Conservation (phyloP, 768 basidiomycete genomes). For the Boletus vermiculosoides region DNA sequence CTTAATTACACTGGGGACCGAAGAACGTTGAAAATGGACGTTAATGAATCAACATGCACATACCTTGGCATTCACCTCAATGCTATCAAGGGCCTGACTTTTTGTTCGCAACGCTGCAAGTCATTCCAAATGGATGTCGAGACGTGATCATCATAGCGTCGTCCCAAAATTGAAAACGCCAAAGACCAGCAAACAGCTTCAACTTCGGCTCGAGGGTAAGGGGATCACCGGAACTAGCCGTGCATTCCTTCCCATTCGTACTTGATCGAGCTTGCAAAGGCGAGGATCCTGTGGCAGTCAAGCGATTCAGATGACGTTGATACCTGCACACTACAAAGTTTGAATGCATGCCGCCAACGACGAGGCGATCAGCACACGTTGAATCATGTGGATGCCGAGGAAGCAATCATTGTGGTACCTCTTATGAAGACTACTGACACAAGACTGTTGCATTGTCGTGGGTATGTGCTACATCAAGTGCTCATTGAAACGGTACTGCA, state of each 20-base stretch:
- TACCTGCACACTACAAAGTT: background rate
- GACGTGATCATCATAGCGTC: too few relatives aligned
- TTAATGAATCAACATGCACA: background rate
- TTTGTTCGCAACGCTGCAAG: background rate
- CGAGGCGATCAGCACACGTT: background rate
- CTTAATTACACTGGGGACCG: background rate
- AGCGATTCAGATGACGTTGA: background rate
- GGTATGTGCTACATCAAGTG: background rate
- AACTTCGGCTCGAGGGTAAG: background rate
- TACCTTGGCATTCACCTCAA: conserved; percentile 2
- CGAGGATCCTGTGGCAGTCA: too few relatives aligned
- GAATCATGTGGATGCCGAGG: background rate
- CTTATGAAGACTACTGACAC: background rate
- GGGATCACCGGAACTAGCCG: background rate
- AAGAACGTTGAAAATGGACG: background rate
- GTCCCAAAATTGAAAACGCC: too few relatives aligned
- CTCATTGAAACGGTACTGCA: too few relatives aligned
- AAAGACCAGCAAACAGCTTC: background rate
- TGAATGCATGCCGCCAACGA: background rate
- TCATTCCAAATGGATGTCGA: background rate
- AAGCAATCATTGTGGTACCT: background rate
- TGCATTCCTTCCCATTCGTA: too few relatives aligned
- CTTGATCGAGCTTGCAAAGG: background rate
- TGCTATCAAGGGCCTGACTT: conserved; percentile 12
- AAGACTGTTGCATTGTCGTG: background rate